Base-by-base conservation (phyloP, 768 basidiomycete genomes). In the Trametes elegans region DNA sequence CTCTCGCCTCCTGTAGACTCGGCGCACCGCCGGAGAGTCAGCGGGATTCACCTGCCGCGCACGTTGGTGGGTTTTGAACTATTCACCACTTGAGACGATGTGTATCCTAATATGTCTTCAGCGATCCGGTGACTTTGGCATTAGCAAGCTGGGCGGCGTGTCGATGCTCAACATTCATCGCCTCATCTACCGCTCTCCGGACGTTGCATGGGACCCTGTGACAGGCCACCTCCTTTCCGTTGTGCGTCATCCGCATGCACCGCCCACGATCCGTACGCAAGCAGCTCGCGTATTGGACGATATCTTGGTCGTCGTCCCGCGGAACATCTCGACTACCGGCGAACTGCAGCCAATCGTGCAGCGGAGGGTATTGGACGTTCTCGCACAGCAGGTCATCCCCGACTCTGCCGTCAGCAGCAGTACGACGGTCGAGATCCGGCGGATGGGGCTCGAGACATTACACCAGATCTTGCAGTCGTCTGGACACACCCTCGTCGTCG, bases 81-180 rank as follows among this genome's bases (percentile, higher is more conserved):
- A 28, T 38, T 39, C n/a, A 39, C 56, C 55, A 41, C 51, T 5
- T 34, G 7, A 19, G 13, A 14, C 13, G 9, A 9, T 35, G n/a
- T n/a, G n/a, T n/a, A n/a, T 36, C 28, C 41, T 57, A 46, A 24
- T 53, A 49, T 16, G 2, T 26, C 27, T n/a, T 21, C 55, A 93
- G 90, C 81, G 89, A n/a, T 80, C 88, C 0, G 91, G 90, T 0
- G 96, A 99, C 59, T 98, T 97, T 73, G 91, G 93, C n/a, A 86
- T 98, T 53, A 82, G 82, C 55, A 92, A 91, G 65, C 74, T 98
- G 21, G 89, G 93, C 8, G 80, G 82, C 1, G 86, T 96, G 9
- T 79, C 87, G 0, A 76, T 84, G 61, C 77, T 91, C 49, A 99
- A 98, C 65, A 85, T 97, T 23, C 84, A 90, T 66, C 85, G 96